phyloP scores from a whole-genome alignment of 192 early-diverging fungal genomes.

The Gaertneriomyces sp. region DNA sequence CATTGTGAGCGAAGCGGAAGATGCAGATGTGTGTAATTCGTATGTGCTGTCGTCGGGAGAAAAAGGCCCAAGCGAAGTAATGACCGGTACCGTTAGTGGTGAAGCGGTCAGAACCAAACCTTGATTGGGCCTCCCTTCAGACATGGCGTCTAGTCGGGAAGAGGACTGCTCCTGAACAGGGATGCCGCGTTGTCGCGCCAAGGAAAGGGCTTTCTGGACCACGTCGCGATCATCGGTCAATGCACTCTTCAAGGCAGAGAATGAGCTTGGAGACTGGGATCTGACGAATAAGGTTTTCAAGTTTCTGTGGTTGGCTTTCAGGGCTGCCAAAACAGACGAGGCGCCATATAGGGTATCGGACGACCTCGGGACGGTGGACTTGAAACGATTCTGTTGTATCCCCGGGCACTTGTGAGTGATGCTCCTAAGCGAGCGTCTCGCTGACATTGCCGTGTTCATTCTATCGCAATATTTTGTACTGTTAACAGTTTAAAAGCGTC shows the following conservation, averaged over 20 bases:
- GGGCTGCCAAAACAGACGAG: slow-evolving; percentile 30
- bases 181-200: slow-evolving; percentile 11
- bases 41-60: too few species aligned
- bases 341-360: slow-evolving; percentile 31
- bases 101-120: background rate
- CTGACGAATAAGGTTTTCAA: slow-evolving; percentile 24
- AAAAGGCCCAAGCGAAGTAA: too few species aligned
- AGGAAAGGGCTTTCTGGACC: slow-evolving; percentile 7
- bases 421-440: too few species aligned
- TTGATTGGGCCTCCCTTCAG: slow-evolving; percentile 25
- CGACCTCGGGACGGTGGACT: background rate
- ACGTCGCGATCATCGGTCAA: background rate
- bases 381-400: too few species aligned
- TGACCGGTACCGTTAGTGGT: too few species aligned
- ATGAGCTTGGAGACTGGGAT: background rate
- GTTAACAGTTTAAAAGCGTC: too few species aligned
- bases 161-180: slow-evolving; percentile 4
- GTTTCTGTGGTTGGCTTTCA: slow-evolving; percentile 12
- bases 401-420: too few species aligned
- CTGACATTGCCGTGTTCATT: too few species aligned
- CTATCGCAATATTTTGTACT: too few species aligned
- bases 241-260: background rate
- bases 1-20: too few species aligned
- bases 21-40: too few species aligned
- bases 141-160: slow-evolving; percentile 16